These are phyloP conservation scores for Fusarium proliferatum DNA, from an alignment of 2,329 filamentous ascomycete genomes.

Conservation along the genomic window DNA sequence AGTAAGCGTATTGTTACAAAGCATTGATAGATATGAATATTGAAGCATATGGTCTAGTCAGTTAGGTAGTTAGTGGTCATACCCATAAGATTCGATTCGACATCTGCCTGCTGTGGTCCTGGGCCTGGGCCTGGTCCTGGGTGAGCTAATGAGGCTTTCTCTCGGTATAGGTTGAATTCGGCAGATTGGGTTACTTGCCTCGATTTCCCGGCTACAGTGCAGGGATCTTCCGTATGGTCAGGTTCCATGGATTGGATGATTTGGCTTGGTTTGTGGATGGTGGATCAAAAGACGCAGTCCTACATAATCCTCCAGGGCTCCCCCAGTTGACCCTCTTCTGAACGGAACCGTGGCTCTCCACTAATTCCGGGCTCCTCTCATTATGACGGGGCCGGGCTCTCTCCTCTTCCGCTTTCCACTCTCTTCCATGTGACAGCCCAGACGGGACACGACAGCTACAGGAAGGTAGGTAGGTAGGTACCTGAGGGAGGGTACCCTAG, in stretches of 20 bases:
- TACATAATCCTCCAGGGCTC: neutral
- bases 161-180: neutral
- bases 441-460: neutral
- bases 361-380: slow-evolving; percentile 11
- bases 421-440: slow-evolving; percentile 36
- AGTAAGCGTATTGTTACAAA: slow-evolving; percentile 26
- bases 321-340: slow-evolving; percentile 8
- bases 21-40: slow-evolving; percentile 22
- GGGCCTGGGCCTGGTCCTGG: neutral
- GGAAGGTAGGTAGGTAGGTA: neutral
- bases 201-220: slow-evolving; percentile 21
- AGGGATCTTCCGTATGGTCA: slow-evolving; percentile 9
- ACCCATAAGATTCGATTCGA: neutral
- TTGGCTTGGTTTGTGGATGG: slow-evolving; percentile 3
- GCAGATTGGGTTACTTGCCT: slow-evolving; percentile 2
- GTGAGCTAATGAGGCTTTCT: neutral
- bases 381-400: slow-evolving; percentile 30
- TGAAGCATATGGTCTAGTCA: slow-evolving; percentile 7
- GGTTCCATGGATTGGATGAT: neutral
- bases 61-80: neutral
- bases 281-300: slow-evolving; percentile 10
- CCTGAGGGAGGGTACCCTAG: neutral
- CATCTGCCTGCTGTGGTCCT: neutral
- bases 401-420: slow-evolving; percentile 34
- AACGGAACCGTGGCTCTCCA: neutral